These are phyloP conservation scores for Eudorina sp. DNA, from an alignment of 139 green algal species.

Conservation along the genomic window DNA sequence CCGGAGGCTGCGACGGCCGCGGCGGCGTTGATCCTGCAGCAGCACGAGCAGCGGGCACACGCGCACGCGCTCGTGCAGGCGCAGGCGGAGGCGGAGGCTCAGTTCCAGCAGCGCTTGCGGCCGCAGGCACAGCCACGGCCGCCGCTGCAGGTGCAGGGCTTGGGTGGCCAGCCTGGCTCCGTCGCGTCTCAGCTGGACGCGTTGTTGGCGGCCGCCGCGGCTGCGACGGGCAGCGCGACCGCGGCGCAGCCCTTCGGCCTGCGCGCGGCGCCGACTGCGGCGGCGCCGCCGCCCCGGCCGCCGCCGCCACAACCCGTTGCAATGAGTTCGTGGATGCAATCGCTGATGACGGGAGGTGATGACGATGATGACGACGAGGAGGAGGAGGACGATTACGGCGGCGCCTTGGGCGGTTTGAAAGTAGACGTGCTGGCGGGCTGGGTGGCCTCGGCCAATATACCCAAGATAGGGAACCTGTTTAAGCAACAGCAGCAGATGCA, in stretches of 20 bases:
- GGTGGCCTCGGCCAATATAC: background rate
- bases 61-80: conserved; percentile 1
- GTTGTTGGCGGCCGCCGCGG: background rate
- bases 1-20: conserved; percentile 14
- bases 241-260: background rate
- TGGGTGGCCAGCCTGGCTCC: too few species aligned
- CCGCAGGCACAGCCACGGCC: background rate
- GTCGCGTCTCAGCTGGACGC: background rate
- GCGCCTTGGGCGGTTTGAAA: background rate
- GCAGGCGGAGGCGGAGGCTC: background rate
- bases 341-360: background rate
- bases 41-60: background rate
- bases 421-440: conserved; percentile 36
- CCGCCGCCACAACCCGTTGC: background rate
- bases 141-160: background rate
- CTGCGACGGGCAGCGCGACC: background rate
- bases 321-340: conserved; percentile 29
- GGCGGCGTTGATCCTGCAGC: conserved; percentile 14
- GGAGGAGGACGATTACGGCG: background rate
- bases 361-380: background rate
- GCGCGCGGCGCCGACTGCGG: background rate
- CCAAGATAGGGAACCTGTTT: background rate
- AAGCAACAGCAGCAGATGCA: conserved; percentile 35
- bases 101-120: background rate
- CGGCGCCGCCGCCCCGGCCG: background rate